These are phyloP conservation scores for Schrenkiella parvula DNA, from an alignment of 345 rosid genomes.

Conservation along the genomic window DNA sequence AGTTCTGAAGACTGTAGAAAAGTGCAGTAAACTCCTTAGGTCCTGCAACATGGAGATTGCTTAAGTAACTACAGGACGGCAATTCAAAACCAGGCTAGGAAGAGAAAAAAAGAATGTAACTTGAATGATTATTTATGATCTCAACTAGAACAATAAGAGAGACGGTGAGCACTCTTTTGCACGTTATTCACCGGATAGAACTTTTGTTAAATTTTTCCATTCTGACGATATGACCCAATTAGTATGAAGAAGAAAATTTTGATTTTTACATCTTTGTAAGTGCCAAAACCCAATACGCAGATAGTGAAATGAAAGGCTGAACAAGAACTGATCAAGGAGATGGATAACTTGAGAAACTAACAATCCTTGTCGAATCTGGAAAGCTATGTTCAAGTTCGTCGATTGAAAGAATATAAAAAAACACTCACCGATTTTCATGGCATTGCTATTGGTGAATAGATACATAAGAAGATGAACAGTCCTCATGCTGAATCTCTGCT, in stretches of 20 bases:
- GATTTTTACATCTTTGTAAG: background rate
- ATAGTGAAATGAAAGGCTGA: background rate
- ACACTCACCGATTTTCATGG: constrained; percentile 65
- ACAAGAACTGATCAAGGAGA: background rate
- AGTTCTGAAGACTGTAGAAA: constrained; percentile 90
- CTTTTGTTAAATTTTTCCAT: background rate
- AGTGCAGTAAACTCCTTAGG: constrained; percentile 77
- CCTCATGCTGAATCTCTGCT: constrained; percentile 81
- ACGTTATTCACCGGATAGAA: background rate
- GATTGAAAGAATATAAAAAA: background rate
- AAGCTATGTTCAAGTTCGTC: background rate
- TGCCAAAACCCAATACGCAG: background rate
- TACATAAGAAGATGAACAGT: constrained; percentile 89
- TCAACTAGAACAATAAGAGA: constrained; percentile 25
- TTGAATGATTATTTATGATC: background rate
- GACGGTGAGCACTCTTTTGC: constrained; percentile 5
- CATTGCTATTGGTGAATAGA: constrained; percentile 68
- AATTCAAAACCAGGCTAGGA: constrained; percentile 12
- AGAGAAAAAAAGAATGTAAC: background rate
- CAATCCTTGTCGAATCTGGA: background rate
- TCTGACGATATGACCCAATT: background rate
- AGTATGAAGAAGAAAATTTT: background rate
- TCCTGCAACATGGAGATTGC: constrained; percentile 41
- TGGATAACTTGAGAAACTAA: background rate
- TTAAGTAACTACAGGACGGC: background rate